phyloP scores from a whole-genome alignment of 108 stramenopile species.

The Skeletonema potamos region DNA sequence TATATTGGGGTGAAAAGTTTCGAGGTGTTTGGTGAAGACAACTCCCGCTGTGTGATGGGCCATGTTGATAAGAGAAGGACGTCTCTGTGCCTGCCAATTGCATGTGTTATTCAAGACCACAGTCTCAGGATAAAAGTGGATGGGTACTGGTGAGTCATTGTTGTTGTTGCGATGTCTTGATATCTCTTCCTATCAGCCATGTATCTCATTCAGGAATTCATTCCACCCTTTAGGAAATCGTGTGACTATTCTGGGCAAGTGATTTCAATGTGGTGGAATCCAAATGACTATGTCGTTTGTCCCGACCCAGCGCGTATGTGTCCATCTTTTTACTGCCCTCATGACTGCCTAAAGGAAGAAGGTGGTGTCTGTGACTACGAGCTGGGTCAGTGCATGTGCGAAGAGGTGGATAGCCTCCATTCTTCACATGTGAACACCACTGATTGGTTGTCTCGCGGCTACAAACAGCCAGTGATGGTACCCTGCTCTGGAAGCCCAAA shows the following conservation, averaged over 20 bases:
- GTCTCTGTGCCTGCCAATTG: slow-evolving; percentile 76
- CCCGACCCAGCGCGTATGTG: slow-evolving; percentile 75
- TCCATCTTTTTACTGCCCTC: slow-evolving; percentile 79
- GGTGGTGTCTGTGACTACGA: slow-evolving; percentile 71
- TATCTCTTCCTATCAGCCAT: not conserved
- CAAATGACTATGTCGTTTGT: slow-evolving; percentile 57
- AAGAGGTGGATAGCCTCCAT: slow-evolving; percentile 1
- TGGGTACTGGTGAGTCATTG: slow-evolving; percentile 48
- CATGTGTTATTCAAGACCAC: slow-evolving; percentile 79
- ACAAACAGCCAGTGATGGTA: slow-evolving; percentile 18
- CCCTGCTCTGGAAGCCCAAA: slow-evolving; percentile 28
- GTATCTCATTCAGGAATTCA: not conserved
- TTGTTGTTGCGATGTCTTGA: not conserved
- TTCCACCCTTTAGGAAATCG: slow-evolving; percentile 6
- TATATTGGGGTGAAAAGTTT: slow-evolving; percentile 50
- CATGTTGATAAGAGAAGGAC: slow-evolving; percentile 37
- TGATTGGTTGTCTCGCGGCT: slow-evolving; percentile 23
- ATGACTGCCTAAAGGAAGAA: slow-evolving; percentile 70
- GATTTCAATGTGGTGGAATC: slow-evolving; percentile 54
- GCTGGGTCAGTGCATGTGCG: slow-evolving; percentile 70
- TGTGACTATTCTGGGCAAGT: slow-evolving; percentile 64
- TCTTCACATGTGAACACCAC: slow-evolving; percentile 6
- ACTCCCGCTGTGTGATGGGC: slow-evolving; percentile 76
- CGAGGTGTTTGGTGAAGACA: slow-evolving; percentile 67
- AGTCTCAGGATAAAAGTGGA: slow-evolving; percentile 67